These are phyloP conservation scores for Hordeum pubiflorum DNA, from an alignment of 202 grass and related monocot species.

Conservation along the genomic window DNA sequence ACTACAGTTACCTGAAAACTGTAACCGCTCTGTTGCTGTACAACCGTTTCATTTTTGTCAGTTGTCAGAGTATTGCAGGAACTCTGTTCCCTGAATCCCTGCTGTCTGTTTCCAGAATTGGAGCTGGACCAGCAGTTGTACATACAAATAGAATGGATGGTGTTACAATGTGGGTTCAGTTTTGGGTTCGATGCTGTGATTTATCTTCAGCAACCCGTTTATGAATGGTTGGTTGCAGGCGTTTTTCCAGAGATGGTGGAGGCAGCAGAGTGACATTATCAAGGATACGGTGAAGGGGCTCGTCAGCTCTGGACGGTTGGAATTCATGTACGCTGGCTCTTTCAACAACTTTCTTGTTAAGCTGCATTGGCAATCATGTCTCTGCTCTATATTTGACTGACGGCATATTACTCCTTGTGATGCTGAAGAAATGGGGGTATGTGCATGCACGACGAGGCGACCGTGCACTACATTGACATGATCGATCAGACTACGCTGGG, in stretches of 20 bases:
- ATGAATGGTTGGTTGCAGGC: slow-evolving; percentile 42
- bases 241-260: slow-evolving; percentile 94
- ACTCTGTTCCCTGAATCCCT: background rate
- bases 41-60: background rate
- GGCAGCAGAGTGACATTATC: slow-evolving; percentile 59
- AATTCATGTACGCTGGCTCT: slow-evolving; percentile 56
- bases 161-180: background rate
- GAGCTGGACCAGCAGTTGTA: background rate
- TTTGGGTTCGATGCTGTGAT: background rate
- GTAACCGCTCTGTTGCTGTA: background rate
- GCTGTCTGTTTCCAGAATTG: background rate
- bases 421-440: slow-evolving; percentile 78
- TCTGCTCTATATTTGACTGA: slow-evolving; percentile 7
- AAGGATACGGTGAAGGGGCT: slow-evolving; percentile 71
- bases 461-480: slow-evolving; percentile 95
- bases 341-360: background rate
- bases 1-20: background rate
- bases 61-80: background rate
- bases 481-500: slow-evolving; percentile 90
- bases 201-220: background rate
- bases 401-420: slow-evolving; percentile 8
- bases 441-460: slow-evolving; percentile 91
- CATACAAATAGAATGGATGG: background rate
- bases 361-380: background rate
- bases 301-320: slow-evolving; percentile 66